These are phyloP conservation scores for Jackrogersella minutella DNA, from an alignment of 495 filamentous ascomycete genomes.

Conservation along the genomic window DNA sequence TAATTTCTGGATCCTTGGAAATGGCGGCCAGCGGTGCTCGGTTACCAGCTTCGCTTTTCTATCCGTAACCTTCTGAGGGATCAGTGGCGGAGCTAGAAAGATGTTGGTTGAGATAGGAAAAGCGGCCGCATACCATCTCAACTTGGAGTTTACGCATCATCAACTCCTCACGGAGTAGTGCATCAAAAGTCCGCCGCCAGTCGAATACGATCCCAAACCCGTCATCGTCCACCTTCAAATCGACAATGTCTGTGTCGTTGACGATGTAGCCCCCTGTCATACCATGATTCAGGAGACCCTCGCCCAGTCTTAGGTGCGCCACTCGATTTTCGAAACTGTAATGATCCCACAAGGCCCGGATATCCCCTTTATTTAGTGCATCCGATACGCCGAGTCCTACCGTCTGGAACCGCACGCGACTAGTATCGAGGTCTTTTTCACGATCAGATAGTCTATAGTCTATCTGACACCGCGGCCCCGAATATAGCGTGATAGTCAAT, in stretches of 20 bases:
- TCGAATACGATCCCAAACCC: constrained; percentile 28
- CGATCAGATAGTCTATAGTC: constrained; percentile 20
- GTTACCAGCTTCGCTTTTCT: constrained; percentile 13
- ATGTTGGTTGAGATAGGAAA: constrained; percentile 10
- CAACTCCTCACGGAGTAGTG: constrained; percentile 32
- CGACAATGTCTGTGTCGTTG: constrained; percentile 34
- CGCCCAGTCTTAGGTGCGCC: constrained; percentile 29
- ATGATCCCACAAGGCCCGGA: constrained; percentile 25
- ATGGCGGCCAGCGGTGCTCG: constrained; percentile 32
- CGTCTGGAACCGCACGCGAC: constrained; percentile 25
- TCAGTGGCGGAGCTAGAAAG: constrained; percentile 22
- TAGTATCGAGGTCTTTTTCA: not conserved
- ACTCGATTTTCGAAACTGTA: constrained; percentile 35
- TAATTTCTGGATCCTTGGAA: constrained; percentile 25
- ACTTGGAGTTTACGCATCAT: constrained; percentile 33
- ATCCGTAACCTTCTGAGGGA: constrained; percentile 13
- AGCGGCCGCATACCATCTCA: constrained; percentile 30
- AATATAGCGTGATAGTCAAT: constrained; percentile 35
- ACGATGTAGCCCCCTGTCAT: constrained; percentile 34
- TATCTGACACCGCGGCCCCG: constrained; percentile 34
- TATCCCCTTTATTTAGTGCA: constrained; percentile 19
- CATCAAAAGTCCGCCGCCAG: constrained; percentile 28
- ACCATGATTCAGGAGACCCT: constrained; percentile 26
- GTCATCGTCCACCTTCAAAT: constrained; percentile 26
- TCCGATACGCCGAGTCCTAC: constrained; percentile 1